A percentile compares a stretch with the other conserved stretches of the same genome.
These are phyloP conservation scores for Simmondsia chinensis DNA, from an alignment of 148 eudicot genomes.

Conservation along the genomic window DNA sequence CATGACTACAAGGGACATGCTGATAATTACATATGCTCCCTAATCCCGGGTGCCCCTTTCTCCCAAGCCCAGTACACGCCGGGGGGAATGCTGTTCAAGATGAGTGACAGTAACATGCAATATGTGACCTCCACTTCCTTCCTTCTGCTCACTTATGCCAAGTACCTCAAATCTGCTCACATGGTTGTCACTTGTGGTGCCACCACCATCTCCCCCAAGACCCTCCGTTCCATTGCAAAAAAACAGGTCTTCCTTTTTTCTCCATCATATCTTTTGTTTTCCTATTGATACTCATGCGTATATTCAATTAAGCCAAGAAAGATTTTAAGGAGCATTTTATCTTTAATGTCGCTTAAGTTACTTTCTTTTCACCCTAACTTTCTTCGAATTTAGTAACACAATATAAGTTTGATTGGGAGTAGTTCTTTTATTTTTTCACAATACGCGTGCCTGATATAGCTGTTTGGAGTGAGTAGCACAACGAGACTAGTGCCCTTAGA, in stretches of 20 bases:
- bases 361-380: no score
- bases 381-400: no score
- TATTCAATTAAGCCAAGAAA: no score
- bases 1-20: constrained; percentile 68
- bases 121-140: constrained; percentile 80
- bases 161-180: constrained; percentile 55
- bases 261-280: background rate
- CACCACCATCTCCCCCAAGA: constrained; percentile 27
- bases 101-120: constrained; percentile 66
- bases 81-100: constrained; percentile 73
- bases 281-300: no score
- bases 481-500: no score
- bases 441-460: no score
- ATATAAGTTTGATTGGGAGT: no score
- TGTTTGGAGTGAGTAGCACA: no score
- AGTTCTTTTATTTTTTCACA: no score
- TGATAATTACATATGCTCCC: constrained; percentile 67
- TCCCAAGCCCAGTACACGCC: constrained; percentile 59
- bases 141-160: constrained; percentile 67
- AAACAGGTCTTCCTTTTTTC: constrained; percentile 35
- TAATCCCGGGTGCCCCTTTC: constrained; percentile 59
- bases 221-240: constrained; percentile 55
- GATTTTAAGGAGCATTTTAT: no score
- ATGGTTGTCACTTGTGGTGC: constrained; percentile 59
- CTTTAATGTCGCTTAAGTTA: no score